Conservation (phyloP, 345 rosid species). For the Noccaea bulbosa region DNA sequence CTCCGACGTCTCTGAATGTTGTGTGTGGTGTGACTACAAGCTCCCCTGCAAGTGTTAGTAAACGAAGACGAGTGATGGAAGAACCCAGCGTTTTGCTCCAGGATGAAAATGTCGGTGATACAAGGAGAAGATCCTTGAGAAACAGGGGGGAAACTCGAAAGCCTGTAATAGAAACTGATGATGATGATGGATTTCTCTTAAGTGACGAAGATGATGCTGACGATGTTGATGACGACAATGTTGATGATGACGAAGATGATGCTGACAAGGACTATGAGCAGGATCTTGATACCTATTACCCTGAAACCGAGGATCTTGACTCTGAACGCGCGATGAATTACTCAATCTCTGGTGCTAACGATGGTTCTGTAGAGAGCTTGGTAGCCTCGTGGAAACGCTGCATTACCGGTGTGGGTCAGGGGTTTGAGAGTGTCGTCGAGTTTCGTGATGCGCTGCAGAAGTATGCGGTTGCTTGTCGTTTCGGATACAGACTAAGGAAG, state of each 20-base stretch:
- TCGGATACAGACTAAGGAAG: conserved; percentile 75
- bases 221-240: conserved; percentile 16
- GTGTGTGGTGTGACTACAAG: conserved; percentile 53
- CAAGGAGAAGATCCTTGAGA: conserved; percentile 47
- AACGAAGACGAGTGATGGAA: conserved; percentile 70
- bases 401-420: conserved; percentile 91
- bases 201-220: conserved; percentile 37
- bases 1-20: conserved; percentile 20
- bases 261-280: conserved; percentile 33
- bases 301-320: conserved; percentile 39
- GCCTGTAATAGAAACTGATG: conserved; percentile 43
- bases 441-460: conserved; percentile 87
- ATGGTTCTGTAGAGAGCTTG: conserved; percentile 50
- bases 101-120: conserved; percentile 44
- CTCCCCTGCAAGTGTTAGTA: conserved; percentile 82
- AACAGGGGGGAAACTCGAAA: conserved; percentile 41
- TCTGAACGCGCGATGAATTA: conserved; percentile 25
- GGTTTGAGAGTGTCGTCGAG: conserved; percentile 69
- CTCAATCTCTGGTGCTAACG: conserved; percentile 32
- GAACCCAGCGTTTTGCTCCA: conserved; percentile 48
- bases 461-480: conserved; percentile 82
- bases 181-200: conserved; percentile 40
- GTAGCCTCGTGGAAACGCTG: conserved; percentile 80
- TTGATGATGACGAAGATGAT: conserved; percentile 24
- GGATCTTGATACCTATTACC: conserved; percentile 31